A percentile compares a stretch with the other conserved stretches of the same genome.
Conservation (phyloP, 176 grass and related monocot genomes). For the Oryza glaberrima region DNA sequence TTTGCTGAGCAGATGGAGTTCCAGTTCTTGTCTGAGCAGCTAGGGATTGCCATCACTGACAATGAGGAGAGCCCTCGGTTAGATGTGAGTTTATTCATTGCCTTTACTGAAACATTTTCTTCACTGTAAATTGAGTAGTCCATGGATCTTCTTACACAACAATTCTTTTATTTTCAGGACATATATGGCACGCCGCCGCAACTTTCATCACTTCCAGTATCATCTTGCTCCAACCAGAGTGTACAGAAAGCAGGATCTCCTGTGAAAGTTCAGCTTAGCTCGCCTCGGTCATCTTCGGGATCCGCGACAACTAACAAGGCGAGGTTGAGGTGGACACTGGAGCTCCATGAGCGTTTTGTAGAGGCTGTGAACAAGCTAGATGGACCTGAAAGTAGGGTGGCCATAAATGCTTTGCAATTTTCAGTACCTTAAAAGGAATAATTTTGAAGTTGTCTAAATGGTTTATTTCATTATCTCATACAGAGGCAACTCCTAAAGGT, state of each 20-base stretch:
- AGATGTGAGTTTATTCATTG: slow-evolving; percentile 62
- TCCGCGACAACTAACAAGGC: slow-evolving; percentile 65
- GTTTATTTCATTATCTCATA: slow-evolving; percentile 35
- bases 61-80: slow-evolving; percentile 74
- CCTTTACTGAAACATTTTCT: slow-evolving; percentile 5
- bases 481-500: slow-evolving; percentile 98
- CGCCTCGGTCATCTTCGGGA: slow-evolving; percentile 46
- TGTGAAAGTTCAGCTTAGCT: slow-evolving; percentile 58
- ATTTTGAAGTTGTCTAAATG: slow-evolving; percentile 35
- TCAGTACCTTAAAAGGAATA: neutral
- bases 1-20: slow-evolving; percentile 85
- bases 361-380: slow-evolving; percentile 87
- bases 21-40: slow-evolving; percentile 89
- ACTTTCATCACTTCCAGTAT: slow-evolving; percentile 53
- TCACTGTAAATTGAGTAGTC: neutral
- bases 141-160: neutral
- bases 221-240: slow-evolving; percentile 52
- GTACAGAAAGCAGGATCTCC: slow-evolving; percentile 44
- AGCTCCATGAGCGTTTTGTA: slow-evolving; percentile 93
- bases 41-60: slow-evolving; percentile 87
- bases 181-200: slow-evolving; percentile 70
- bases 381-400: slow-evolving; percentile 80
- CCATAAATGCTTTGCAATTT: neutral
- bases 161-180: slow-evolving; percentile 55
- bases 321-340: slow-evolving; percentile 86